Evolutionary conservation across 2,329 filamentous ascomycete species (phyloP), one percentile per base, ranked within the genome.

Genomic region (Fusarium irregulare): DNA sequence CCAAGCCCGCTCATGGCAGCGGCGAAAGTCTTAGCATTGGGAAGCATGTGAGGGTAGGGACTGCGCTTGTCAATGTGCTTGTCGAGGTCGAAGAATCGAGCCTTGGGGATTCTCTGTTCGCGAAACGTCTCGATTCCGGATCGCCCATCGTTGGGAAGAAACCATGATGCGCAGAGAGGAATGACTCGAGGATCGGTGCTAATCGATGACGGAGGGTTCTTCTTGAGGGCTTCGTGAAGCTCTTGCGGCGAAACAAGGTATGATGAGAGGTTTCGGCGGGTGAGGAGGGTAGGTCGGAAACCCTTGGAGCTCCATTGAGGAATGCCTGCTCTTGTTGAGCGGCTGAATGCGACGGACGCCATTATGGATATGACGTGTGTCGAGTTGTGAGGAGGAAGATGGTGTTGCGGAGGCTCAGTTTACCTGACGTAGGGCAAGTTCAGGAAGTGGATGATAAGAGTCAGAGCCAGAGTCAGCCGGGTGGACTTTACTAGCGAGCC

Each of bases 1-100:
- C 96, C 96, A 50, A 99, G 83, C 71, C 92, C 88, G 73, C 92
- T 91, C 94, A 99, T 97, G 44, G 94, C 93, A 56, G 91, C 88
- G 46, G 93, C 92, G 77, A 99, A 98, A 54, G 89, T 86, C 76
- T 92, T 89, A 40, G 92, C 86, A 10, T 87, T 91, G 4, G 96
- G 96, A 4, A 99, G 88, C 96, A 99, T 99, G 80, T 99, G 96
- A 10, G 96, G 95, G 78, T 97, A 98, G 2, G 93, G 92, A 58
- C 92, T 97, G 73, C 89, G 89, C 71, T 90, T 90, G 81, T 99
- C 94, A 76, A 96, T 93, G 78, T 97, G 88, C 75, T 90, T 93
- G 81, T 99, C 96, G 56, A 99, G 87, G 80, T 99, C 94, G 80
- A 99, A 99, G 87, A 98, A 99, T 32, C 94, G 92, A 2, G 96